Percentiles rank a stretch among this genome's conserved stretches.
These are phyloP conservation scores for Grammothele lineata DNA, from an alignment of 768 basidiomycete species.

Conservation along the genomic window DNA sequence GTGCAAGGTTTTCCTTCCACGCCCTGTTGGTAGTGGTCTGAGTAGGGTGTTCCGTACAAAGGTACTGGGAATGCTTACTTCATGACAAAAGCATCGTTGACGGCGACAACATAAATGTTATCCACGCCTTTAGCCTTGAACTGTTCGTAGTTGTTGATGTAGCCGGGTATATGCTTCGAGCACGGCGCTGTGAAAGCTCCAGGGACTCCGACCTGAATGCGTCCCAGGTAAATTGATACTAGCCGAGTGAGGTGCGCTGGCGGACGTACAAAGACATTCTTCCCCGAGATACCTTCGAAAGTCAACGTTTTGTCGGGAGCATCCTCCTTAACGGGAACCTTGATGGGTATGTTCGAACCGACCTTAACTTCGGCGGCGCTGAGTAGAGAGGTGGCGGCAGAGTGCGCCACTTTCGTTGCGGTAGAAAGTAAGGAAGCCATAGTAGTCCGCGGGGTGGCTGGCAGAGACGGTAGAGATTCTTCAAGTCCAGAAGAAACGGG, in stretches of 20 bases:
- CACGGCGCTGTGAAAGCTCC: constrained; percentile 77
- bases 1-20: constrained; percentile 62
- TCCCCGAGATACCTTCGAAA: constrained; percentile 47
- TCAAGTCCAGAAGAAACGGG: too few relatives aligned
- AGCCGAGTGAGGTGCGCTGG: background rate
- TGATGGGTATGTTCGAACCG: constrained; percentile 46
- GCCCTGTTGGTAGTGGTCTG: constrained; percentile 36
- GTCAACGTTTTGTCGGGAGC: constrained; percentile 38
- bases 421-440: constrained; percentile 47
- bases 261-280: constrained; percentile 56
- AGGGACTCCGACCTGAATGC: constrained; percentile 62
- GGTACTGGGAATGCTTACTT: constrained; percentile 20
- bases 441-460: constrained; percentile 1
- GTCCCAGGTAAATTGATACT: too few relatives aligned
- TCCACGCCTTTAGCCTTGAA: constrained; percentile 76
- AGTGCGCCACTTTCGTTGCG: constrained; percentile 51
- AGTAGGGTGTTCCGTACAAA: constrained; percentile 4
- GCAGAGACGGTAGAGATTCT: constrained; percentile 1
- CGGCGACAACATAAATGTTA: constrained; percentile 65
- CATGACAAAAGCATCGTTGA: constrained; percentile 79
- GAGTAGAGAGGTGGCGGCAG: constrained; percentile 47
- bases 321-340: constrained; percentile 53
- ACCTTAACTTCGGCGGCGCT: constrained; percentile 40
- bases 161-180: constrained; percentile 55
- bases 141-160: constrained; percentile 59